Evolutionary conservation across 2,329 filamentous ascomycete genomes (phyloP), one percentile per base, ranked within the genome.

Genomic region (Cryphonectria naterciae): DNA sequence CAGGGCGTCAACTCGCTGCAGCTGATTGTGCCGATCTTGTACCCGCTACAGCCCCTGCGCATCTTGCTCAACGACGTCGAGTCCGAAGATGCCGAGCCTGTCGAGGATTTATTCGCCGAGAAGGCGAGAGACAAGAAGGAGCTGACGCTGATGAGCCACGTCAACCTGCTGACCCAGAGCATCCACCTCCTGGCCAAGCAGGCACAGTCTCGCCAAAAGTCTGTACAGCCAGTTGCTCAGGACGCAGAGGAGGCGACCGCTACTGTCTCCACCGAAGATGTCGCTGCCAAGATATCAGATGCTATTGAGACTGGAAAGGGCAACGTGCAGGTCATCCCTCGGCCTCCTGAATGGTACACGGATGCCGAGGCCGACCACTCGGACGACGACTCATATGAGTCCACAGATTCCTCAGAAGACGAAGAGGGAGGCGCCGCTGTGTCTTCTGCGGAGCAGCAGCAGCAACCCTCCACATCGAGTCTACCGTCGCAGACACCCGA

Each of bases 151-250:
- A 92, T 92, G 81, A 91, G 88, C 71, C 91, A 93, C 75, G 79
- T 95, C 75, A 95, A 95, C 77, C 93, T 91, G 76, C 81, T 95
- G 10, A 85, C 89, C 2, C 89, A 92, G 77, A 93, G 93, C 75
- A 86, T 95, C 73, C 89, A 93, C 76, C 80, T 82, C 2, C 83
- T 95, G 76, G 90, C 89, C 19, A 91, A 87, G 76, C 85, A 89
- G 65, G 82, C 81, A 2, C 74, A 83, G 54, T 74, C 74, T 6
- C 74, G 74, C 35, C 74, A 74, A 6, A 71, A 69, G 19, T 68
- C 74, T 68, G 70, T 65, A 6, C 56, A 56, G 39, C 25, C 68
- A 64, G 56, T 75, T 75, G 70, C 74, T 43, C 69, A 75, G 22
- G 65, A 43, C 1, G 58, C 70, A 1, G 70, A 77, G 35, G 68